Evolutionary conservation across 176 grass and related monocot species (phyloP).

Genomic region (Musa beccarii): DNA sequence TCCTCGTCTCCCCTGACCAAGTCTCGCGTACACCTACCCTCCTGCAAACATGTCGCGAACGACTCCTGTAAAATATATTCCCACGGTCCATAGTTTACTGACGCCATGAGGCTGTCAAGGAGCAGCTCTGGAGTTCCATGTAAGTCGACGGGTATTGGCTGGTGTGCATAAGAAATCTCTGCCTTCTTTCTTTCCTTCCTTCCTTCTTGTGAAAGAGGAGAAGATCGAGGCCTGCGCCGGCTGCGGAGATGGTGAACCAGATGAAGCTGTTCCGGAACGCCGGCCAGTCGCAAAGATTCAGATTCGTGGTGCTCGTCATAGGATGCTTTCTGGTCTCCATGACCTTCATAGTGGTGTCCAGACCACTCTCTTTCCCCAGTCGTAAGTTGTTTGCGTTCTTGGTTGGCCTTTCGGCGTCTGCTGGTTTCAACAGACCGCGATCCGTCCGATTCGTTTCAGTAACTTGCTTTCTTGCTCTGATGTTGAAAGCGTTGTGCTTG

Average conservation of each 20-base stretch:
- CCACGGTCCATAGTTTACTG: no score
- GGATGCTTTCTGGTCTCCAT: conserved; percentile 73
- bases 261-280: background rate
- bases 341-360: conserved; percentile 71
- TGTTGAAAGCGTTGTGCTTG: no score
- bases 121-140: no score
- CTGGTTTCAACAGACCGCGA: background rate
- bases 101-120: no score
- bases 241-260: background rate
- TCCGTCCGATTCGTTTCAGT: background rate
- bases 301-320: conserved; percentile 51
- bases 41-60: no score
- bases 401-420: background rate
- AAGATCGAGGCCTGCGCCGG: background rate
- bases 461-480: background rate
- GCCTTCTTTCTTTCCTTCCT: no score
- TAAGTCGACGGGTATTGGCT: no score
- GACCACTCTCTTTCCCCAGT: conserved; percentile 46
- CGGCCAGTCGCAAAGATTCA: conserved; percentile 39
- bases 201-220: no score
- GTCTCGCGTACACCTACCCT: no score
- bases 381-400: background rate
- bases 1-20: no score
- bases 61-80: no score
- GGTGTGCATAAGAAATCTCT: no score